Evolutionary conservation across 140 eudicot genomes (phyloP), one percentile per base, ranked within the genome.

Genomic region (Senecio squalidus): DNA sequence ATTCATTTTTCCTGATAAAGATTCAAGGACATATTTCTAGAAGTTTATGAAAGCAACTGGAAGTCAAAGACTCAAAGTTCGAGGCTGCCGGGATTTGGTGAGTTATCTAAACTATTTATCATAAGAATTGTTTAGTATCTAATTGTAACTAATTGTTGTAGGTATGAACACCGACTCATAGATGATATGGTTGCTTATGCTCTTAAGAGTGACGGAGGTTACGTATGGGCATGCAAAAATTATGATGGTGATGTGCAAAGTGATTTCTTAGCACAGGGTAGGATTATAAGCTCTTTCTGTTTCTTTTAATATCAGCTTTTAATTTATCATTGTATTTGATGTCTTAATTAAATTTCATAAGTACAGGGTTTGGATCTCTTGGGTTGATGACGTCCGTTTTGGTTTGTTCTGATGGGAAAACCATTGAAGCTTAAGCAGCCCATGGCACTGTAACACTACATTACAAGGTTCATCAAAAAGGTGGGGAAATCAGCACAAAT

Each of bases 101-200:
- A 78, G 88, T 65, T 44, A 60, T 41, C 76, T n/a, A 48, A 57
- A 68, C 23, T 11, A 2, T 21, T 50, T 2, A 39, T 30, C 20
- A 23, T 3, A 1, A 47, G 10, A 17, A 13, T 8, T 6, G 50
- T 11, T n/a, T 14, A 6, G 38, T 15, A 9, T 4, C 36, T 26
- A 60, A 3, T 48, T 53, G 45, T 33, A 44, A 53, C 17, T 40
- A 21, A 67, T 49, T 30, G n/a, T 26, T 36, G 23, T 49, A 73
- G 98, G 98, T 92, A 92, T 71, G 98, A 92, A 60, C 98, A 92
- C 82, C 98, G 96, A 62, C 88, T 92, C n/a, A n/a, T n/a, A n/a
- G 98, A 92, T 63, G 98, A 92, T 71, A 92, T 92, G 98, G 98
- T 92, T n/a, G n/a, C n/a, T n/a, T n/a, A n/a, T n/a, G n/a, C n/a